Conservation (phyloP, 495 filamentous ascomycete species). For the Penicillium egyptiacum region DNA sequence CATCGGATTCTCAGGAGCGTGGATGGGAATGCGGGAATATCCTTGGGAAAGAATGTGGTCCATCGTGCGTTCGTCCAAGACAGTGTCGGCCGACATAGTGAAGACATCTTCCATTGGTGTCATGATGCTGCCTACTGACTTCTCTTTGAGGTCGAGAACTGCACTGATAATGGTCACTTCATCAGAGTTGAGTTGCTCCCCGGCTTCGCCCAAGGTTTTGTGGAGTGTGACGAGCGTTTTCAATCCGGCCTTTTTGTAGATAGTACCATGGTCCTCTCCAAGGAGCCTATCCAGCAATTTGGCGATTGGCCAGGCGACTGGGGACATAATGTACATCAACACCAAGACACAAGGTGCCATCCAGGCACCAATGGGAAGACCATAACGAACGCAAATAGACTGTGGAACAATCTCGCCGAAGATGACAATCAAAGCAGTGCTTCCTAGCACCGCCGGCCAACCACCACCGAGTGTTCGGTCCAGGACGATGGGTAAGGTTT, state of each 20-base stretch:
- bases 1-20: slow-evolving; percentile 74
- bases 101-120: slow-evolving; percentile 98
- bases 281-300: slow-evolving; percentile 86
- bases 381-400: slow-evolving; percentile 94
- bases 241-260: slow-evolving; percentile 93
- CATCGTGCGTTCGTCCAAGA: slow-evolving; percentile 90
- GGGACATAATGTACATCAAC: slow-evolving; percentile 89
- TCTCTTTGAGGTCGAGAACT: slow-evolving; percentile 94
- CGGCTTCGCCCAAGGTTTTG: slow-evolving; percentile 80
- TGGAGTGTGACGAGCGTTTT: slow-evolving; percentile 91
- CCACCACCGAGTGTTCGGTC: slow-evolving; percentile 93
- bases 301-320: slow-evolving; percentile 84
- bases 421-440: slow-evolving; percentile 94
- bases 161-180: slow-evolving; percentile 98
- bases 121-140: slow-evolving; percentile 93
- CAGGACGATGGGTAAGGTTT: slow-evolving; percentile 91
- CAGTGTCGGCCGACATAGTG: slow-evolving; percentile 86
- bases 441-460: slow-evolving; percentile 89
- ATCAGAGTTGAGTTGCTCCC: slow-evolving; percentile 90
- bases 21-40: slow-evolving; percentile 93
- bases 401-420: slow-evolving; percentile 97
- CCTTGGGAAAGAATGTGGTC: slow-evolving; percentile 87
- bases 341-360: slow-evolving; percentile 85
- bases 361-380: slow-evolving; percentile 92
- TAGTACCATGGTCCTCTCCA: slow-evolving; percentile 88